Percentiles rank a stretch among this genome's conserved stretches.
phyloP scores from a whole-genome alignment of 1,139 yeast species.

The Sugiyamaella neomexicana region DNA sequence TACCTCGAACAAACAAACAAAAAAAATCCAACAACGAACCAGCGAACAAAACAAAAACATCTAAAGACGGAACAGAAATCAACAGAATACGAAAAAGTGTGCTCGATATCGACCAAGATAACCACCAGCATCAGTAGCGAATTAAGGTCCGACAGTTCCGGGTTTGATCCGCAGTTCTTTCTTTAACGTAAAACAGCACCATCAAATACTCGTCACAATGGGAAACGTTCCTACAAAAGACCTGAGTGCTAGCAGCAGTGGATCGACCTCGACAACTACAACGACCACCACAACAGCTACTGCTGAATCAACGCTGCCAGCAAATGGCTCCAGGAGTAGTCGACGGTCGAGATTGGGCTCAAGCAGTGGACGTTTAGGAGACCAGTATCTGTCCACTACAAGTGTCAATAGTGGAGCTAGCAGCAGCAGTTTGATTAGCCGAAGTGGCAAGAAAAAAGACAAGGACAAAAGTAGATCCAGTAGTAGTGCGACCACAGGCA shows the following conservation, averaged over 20 bases:
- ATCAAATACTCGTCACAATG: too few relatives aligned
- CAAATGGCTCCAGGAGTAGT: not conserved
- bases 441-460: conserved; percentile 13
- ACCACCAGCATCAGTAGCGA: too few relatives aligned
- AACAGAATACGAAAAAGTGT: too few relatives aligned
- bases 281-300: conserved; percentile 18
- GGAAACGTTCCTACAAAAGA: conserved; percentile 35
- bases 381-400: not conserved
- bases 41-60: too few relatives aligned
- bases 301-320: not conserved
- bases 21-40: too few relatives aligned
- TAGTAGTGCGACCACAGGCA: not conserved
- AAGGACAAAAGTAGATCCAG: conserved; percentile 7
- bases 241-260: conserved; percentile 16
- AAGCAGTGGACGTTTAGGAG: not conserved
- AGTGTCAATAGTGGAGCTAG: not conserved
- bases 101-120: too few relatives aligned
- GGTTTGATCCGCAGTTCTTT: too few relatives aligned
- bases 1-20: too few relatives aligned
- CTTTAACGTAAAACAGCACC: too few relatives aligned
- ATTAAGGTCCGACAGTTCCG: too few relatives aligned
- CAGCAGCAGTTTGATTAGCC: not conserved
- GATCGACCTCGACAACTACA: conserved; percentile 18
- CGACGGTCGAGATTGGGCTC: not conserved
- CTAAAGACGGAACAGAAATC: too few relatives aligned